Base-by-base conservation (phyloP, 306 rosid species). In the Cucurbita argyrosperma region DNA sequence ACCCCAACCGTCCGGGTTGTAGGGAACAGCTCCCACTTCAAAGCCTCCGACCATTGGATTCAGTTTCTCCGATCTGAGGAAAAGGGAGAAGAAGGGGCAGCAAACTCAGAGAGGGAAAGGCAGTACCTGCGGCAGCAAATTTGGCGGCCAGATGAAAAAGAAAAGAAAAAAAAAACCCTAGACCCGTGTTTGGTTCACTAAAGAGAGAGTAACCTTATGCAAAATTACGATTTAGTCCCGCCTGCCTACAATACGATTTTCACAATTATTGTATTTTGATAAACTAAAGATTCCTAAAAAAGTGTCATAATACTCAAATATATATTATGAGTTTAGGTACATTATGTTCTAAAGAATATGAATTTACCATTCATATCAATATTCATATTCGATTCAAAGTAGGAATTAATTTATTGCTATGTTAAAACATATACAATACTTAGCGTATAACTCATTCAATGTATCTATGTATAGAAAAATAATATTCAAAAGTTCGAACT, bases 1-100 rank as follows among this genome's bases (percentile, higher is more conserved):
- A 30, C 98, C 98, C 98, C 98, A 93, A 0, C 98, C 98, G 16
- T 93, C 93, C 0, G 96, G 81, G 67, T 87, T 90, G 87, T 86
- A 90, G 0, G 96, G 93, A 1, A 90, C 97, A 13, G 88, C 88
- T 38, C 88, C 91, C 7, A 93, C 84, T 59, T 89, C 94, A 76
- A 93, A 89, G 14, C 74, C 73, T 71, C 77, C 86, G 47, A 76
- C 70, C 78, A 74, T 64, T 16, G 50, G 35, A 10, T 18, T 10
- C 7, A 39, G 71, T 40, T 40, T 66, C 39, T 67, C 40, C 6
- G 72, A 67, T 67, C 39, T 19, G 73, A 19, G n/a, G 72, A 21
- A 64, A 11, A 21, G 53, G 39, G 19, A 66, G 50, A 4, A 4
- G 49, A 30, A 30, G 11, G n/a, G 2, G 37, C 30, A 42, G 37